phyloP scores from a whole-genome alignment of 2,329 filamentous ascomycete genomes.

The Neonectria ditissima region DNA sequence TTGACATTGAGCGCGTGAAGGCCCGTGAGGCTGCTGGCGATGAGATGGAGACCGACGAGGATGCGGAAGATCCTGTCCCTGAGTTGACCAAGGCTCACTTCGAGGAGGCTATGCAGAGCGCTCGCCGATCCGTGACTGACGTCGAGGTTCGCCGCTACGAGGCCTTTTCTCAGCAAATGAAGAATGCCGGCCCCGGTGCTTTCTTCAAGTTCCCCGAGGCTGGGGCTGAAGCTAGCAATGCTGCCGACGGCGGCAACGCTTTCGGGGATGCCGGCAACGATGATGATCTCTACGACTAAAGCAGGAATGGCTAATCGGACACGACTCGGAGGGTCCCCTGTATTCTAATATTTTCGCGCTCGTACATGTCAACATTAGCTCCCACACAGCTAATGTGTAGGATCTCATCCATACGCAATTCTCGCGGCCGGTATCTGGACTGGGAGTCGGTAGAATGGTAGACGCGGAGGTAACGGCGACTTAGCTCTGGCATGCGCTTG shows the following conservation, averaged over 20 bases:
- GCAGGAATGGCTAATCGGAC: conserved; percentile 35
- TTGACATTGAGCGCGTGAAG: conserved; percentile 91
- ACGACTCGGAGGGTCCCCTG: conserved; percentile 48
- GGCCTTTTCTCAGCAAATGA: conserved; percentile 98
- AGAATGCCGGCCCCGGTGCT: conserved; percentile 93
- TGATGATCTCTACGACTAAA: conserved; percentile 96
- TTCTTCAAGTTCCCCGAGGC: conserved; percentile 97
- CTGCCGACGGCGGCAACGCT: conserved; percentile 68
- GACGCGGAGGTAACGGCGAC: conserved; percentile 38
- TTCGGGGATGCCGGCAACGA: conserved; percentile 93
- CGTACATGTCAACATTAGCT: conserved; percentile 51
- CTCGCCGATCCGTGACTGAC: conserved; percentile 92
- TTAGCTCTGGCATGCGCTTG: conserved; percentile 25
- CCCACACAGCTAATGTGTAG: conserved; percentile 31
- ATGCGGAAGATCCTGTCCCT: conserved; percentile 91
- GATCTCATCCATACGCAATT: conserved; percentile 43
- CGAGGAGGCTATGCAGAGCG: conserved; percentile 97
- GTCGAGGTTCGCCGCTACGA: conserved; percentile 99
- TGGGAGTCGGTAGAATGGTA: conserved; percentile 54
- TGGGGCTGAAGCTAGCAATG: conserved; percentile 73
- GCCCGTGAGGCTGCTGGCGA: conserved; percentile 87
- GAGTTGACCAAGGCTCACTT: conserved; percentile 97
- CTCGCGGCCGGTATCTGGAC: conserved; percentile 44
- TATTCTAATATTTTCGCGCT: conserved; percentile 61
- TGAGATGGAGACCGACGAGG: conserved; percentile 77